Percentiles rank a stretch among this genome's conserved stretches.
These are phyloP conservation scores for Yarrowia galli DNA, from an alignment of 1,139 yeast genomes.

Conservation along the genomic window DNA sequence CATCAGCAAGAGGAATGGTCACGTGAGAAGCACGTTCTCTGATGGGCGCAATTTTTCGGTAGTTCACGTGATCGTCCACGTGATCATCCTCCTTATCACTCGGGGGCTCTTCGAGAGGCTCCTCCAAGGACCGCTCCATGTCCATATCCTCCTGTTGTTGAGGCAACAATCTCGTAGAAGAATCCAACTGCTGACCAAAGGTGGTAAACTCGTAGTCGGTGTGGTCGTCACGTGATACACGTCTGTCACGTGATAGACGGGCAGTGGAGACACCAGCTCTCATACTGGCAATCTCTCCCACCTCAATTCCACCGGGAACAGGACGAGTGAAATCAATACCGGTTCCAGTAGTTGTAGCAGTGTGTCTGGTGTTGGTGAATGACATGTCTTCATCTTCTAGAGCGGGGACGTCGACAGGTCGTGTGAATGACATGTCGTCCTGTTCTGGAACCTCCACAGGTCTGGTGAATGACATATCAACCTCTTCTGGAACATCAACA, in stretches of 20 bases:
- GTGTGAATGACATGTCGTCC: not conserved
- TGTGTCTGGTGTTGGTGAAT: slow-evolving; percentile 1
- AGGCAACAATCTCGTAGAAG: not conserved
- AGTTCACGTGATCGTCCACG: not conserved
- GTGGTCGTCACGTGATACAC: slow-evolving; percentile 9
- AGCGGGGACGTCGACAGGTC: not conserved
- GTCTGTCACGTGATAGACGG: not conserved
- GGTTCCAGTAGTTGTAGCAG: not conserved
- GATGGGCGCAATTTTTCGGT: no score
- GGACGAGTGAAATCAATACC: slow-evolving; percentile 25
- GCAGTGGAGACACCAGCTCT: no score
- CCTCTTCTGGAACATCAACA: not conserved
- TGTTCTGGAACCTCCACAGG: not conserved
- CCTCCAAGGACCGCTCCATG: slow-evolving; percentile 13
- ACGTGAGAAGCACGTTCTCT: not conserved
- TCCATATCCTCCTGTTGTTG: not conserved
- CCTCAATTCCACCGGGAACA: slow-evolving; percentile 17
- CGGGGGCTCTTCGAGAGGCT: slow-evolving; percentile 25
- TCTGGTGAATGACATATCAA: not conserved
- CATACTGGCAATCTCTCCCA: slow-evolving; percentile 1
- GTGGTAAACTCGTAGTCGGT: slow-evolving; percentile 13
- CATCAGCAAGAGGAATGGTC: not conserved
- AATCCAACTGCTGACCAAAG: slow-evolving; percentile 15
- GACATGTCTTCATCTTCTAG: not conserved
- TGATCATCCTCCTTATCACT: not conserved